Evolutionary conservation across 148 eudicot species (phyloP), one percentile per base, ranked within the genome.

Genomic region (Euryodendron excelsum): DNA sequence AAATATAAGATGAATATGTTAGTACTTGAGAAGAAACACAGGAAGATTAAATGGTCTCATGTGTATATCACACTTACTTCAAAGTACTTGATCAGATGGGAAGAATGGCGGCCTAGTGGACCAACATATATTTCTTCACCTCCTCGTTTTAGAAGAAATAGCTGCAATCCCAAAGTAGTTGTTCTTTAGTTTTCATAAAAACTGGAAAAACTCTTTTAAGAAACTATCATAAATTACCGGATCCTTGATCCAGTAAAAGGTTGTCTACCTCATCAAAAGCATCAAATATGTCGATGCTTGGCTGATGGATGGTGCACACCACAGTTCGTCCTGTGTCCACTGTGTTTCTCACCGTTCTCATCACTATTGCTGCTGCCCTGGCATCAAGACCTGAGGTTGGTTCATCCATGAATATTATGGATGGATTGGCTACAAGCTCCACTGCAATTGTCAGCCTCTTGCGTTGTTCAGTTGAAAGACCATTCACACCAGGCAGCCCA

Each of bases 101-200:
- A 67, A 78, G 98, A 91, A 59, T 86, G 83, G 45, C 78, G 87
- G 47, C 98, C 98, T 41, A 91, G 61, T 8, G 98, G 93, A 2
- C 98, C 96, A 37, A 88, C 92, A 36, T 93, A 93, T 68, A 90
- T 87, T 81, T 93, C 98, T 82, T 88, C 85, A 10, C 98, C 98
- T 69, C 98, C 95, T 37, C 89, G 85, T 83, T 90, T 93, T 87
- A 93, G 76, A 73, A 92, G 79, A 69, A 90, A 88, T 31, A 92
- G 79, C 97, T 92, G 86, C 75, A 83, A 27, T 30, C 58, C 45
- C 47, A 70, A 14, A n/a, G 10, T 30, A 3, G 0, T 1, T 53
- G 23, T 33, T 28, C 64, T 25, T 60, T 27, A 60, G 64, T 25
- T 60, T 9, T 41, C 45, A 4, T 41, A 41, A 25, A 1, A 28